Evolutionary conservation across 129 eudicot genomes (phyloP), one percentile per base, ranked within the genome.

Genomic region (Lonicera japonica): DNA sequence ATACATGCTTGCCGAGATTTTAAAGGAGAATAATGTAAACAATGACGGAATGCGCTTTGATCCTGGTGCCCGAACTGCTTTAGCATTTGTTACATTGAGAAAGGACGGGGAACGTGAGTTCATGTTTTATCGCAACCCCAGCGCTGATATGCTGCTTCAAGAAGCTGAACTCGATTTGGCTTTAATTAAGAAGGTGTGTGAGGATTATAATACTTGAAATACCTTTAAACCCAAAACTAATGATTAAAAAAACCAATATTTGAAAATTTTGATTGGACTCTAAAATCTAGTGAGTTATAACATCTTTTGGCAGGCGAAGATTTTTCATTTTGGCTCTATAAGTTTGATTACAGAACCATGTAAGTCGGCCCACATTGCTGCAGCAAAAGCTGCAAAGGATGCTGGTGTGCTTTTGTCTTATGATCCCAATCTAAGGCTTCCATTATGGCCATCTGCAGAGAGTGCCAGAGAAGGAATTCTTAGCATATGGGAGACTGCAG

Each of bases 401-500:
- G 95, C 99, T 70, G 96, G 99, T 52, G 89, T 79, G 34, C 82
- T 94, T 61, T 76, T 88, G 74, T 94, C 99, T 53, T 94, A 94
- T 63, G 99, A 94, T 66, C 99, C 99, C 0, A 94, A 88, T 84
- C 72, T 94, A 58, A 83, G 99, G 83, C 96, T 94, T 76, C 99
- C 99, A 13, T 74, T 94, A 61, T 94, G 99, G 99, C 89, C 96
- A 55, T 94, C 99, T 61, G 87, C 89, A 40, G 87, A 94, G 63
- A 85, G 82, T 73, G 99, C 99, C 3, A 66, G 99, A 59, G 96
- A 88, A 77, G 99, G 99, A 69, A 94, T 94, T 67, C 76, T 94
- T 67, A 85, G 99, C 79, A 94, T 94, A 76, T 94, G 96, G 99
- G 89, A 94, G 36, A 85, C 79, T 13, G 96, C 99, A n/a, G 99